Base-by-base conservation (phyloP, 805 yeast genomes). In the Hanseniaspora hatyaiensis region DNA sequence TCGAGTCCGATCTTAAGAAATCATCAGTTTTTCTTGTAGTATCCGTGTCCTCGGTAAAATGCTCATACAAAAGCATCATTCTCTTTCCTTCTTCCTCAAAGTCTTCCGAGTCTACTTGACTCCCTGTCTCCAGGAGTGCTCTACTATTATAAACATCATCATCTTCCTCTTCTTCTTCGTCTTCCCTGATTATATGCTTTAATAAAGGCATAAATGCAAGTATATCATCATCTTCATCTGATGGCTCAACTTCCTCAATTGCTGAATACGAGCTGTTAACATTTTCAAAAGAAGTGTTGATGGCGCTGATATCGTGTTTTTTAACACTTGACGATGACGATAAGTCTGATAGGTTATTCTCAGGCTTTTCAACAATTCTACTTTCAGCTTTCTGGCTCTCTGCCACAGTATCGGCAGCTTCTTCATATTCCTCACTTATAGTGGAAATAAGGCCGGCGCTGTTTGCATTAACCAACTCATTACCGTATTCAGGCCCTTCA, bases 341-440 rank as follows among this genome's bases (percentile, higher is more conserved):
- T 4, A 26, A 15, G 16, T 37, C 40, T 4, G 34, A 29, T 12
- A 31, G 8, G n/a, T 59, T 52, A 12, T 61, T 65, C 2, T 56
- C 59, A n/a, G n/a, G n/a, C n/a, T n/a, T n/a, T n/a, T n/a, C n/a
- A n/a, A n/a, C n/a, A n/a, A n/a, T n/a, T n/a, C n/a, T n/a, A n/a
- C n/a, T n/a, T n/a, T n/a, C n/a, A n/a, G n/a, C n/a, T n/a, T n/a
- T n/a, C n/a, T n/a, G n/a, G n/a, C n/a, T n/a, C n/a, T n/a, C n/a
- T n/a, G n/a, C n/a, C n/a, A n/a, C n/a, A n/a, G n/a, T n/a, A n/a
- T n/a, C n/a, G n/a, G n/a, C 59, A 26, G 28, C 34, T 33, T 46
- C 50, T 24, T 45, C 42, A 12, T 37, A 37, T 28, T 46, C 50
- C 33, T 45, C 42, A 12, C 24, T 26, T 20, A 43, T 43, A n/a